phyloP scores from a whole-genome alignment of 768 basidiomycete genomes.

The Mycena galopus region DNA sequence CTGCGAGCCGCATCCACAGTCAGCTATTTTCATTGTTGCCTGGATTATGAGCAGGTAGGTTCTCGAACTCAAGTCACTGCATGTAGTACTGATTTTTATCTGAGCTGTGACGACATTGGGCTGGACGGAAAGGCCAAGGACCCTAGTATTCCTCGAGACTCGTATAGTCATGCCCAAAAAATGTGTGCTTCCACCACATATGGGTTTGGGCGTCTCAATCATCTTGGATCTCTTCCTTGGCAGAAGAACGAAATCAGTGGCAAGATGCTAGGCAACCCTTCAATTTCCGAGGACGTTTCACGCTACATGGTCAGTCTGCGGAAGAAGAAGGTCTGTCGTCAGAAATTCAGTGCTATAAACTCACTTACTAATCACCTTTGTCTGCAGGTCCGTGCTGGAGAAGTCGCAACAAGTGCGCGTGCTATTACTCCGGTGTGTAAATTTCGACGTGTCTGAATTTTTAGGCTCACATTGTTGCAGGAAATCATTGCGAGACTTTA shows the following conservation, averaged over 20 bases:
- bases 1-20: no score
- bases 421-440: slow-evolving; percentile 43
- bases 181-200: slow-evolving; percentile 50
- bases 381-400: slow-evolving; percentile 37
- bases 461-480: slow-evolving; percentile 27
- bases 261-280: slow-evolving; percentile 46
- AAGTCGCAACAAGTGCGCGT: slow-evolving; percentile 41
- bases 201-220: slow-evolving; percentile 42
- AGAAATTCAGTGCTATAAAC: not conserved
- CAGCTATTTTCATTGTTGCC: no score
- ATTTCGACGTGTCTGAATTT: not conserved
- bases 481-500: slow-evolving; percentile 41
- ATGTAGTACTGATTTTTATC: no score
- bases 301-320: no score
- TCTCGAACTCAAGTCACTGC: no score
- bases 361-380: not conserved
- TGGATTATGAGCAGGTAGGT: no score
- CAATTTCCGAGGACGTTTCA: no score
- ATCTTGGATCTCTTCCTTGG: slow-evolving; percentile 45
- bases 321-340: slow-evolving; percentile 41
- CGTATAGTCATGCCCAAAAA: slow-evolving; percentile 52
- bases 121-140: no score
- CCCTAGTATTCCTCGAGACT: no score
- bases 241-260: slow-evolving; percentile 41
- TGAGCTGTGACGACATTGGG: no score